Conservation (phyloP, 1,284 basidiomycete species). For the Erythrobasidium hasegawianum region DNA sequence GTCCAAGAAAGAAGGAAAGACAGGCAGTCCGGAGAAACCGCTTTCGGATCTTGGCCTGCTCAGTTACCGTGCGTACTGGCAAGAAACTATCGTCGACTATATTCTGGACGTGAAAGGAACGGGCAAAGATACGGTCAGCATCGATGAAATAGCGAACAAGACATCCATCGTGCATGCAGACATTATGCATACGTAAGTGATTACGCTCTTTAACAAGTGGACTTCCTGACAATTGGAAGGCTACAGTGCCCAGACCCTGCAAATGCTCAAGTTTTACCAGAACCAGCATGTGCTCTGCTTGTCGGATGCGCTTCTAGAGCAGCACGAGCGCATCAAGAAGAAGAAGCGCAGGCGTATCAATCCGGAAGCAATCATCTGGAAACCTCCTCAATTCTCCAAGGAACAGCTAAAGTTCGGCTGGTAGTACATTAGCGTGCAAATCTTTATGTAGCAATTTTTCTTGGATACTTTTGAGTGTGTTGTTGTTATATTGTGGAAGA, state of each 20-base stretch:
- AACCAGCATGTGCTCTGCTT: constrained; percentile 91
- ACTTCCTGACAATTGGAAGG: no score
- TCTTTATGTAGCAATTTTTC: not conserved
- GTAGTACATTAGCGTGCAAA: no score
- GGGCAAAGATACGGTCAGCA: constrained; percentile 66
- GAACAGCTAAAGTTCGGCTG: constrained; percentile 30
- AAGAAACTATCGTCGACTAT: constrained; percentile 90
- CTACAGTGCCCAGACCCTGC: constrained; percentile 90
- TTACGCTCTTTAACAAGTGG: no score
- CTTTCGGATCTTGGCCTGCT: constrained; percentile 90
- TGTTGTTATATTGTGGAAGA: constrained; percentile 1
- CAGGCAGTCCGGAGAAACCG: constrained; percentile 97
- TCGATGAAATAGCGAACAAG: constrained; percentile 95
- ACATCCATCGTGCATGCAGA: constrained; percentile 96
- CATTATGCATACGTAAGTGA: constrained; percentile 95
- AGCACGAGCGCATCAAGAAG: constrained; percentile 75
- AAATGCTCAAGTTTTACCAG: constrained; percentile 94
- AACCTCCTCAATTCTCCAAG: constrained; percentile 58
- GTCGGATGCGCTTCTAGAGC: constrained; percentile 83
- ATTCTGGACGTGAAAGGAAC: constrained; percentile 54
- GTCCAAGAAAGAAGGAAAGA: constrained; percentile 90
- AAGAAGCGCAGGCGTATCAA: constrained; percentile 79
- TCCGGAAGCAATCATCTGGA: constrained; percentile 79
- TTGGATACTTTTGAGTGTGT: no score
- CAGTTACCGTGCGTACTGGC: constrained; percentile 95